Percentiles rank a stretch among this genome's conserved stretches.
These are phyloP conservation scores for Penicillium sp. DNA, from an alignment of 2,329 filamentous ascomycete species.

Conservation along the genomic window DNA sequence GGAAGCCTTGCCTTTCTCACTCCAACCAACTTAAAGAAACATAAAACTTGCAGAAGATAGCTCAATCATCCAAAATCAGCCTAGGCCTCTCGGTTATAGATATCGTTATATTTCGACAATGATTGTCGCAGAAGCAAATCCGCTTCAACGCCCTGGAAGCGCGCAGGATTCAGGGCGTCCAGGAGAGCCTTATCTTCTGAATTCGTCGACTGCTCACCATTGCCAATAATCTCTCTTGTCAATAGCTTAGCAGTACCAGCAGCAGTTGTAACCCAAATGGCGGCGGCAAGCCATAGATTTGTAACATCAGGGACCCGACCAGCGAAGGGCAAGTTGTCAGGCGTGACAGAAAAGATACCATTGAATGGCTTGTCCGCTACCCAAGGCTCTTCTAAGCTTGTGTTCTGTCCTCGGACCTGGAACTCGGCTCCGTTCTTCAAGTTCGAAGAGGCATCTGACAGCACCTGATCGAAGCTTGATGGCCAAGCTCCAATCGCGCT, in stretches of 20 bases:
- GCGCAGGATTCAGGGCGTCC: conserved; percentile 25
- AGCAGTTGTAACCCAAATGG: conserved; percentile 40
- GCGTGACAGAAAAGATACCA: conserved; percentile 38
- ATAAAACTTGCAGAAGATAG: not conserved
- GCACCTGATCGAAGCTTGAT: conserved; percentile 22
- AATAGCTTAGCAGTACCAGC: conserved; percentile 33
- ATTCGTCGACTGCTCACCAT: not conserved
- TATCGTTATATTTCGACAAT: conserved; percentile 33
- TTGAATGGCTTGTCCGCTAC: conserved; percentile 28
- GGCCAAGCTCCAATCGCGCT: conserved; percentile 26
- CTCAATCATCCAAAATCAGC: not conserved
- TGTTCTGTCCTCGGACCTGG: conserved; percentile 18
- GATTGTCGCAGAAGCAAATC: conserved; percentile 24
- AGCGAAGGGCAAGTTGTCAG: conserved; percentile 37
- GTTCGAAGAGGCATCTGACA: conserved; percentile 18
- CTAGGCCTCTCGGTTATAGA: conserved; percentile 27
- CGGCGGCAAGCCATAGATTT: conserved; percentile 35
- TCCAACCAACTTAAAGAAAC: not conserved
- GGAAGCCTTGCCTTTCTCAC: not conserved
- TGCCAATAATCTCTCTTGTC: conserved; percentile 21
- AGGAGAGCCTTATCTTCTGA: conserved; percentile 3
- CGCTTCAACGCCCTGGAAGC: conserved; percentile 25
- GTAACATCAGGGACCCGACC: conserved; percentile 25
- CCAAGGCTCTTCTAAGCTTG: not conserved
- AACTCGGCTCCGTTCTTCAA: conserved; percentile 16